phyloP scores from a whole-genome alignment of 163 green algal species.

The Chloromonas sp. region DNA sequence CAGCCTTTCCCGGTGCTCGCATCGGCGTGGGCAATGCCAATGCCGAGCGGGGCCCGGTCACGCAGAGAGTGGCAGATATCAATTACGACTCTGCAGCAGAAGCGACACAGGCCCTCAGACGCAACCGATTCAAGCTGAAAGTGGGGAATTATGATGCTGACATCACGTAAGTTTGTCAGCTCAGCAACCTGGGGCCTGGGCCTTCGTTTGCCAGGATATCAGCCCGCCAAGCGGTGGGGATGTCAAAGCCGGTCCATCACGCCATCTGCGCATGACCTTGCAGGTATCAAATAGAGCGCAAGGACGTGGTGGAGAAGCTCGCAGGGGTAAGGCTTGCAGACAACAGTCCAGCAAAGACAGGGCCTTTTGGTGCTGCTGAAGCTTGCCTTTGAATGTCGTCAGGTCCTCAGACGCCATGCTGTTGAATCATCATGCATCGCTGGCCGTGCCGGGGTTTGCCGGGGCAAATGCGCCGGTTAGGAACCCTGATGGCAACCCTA shows the following conservation, averaged over 20 bases:
- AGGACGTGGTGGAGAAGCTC: slow-evolving; percentile 9
- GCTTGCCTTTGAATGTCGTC: not conserved
- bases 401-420: not conserved
- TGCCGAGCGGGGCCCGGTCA: slow-evolving; percentile 4
- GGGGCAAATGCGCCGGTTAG: not conserved
- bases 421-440: not conserved
- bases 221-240: not conserved
- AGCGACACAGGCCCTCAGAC: slow-evolving; percentile 2
- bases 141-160: slow-evolving; percentile 5
- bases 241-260: not conserved
- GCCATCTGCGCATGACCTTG: not conserved
- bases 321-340: not conserved
- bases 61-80: slow-evolving; percentile 9
- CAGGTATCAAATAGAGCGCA: slow-evolving; percentile 11
- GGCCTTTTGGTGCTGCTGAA: not conserved
- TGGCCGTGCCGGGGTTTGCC: not conserved
- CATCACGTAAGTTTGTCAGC: not conserved
- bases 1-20: slow-evolving; percentile 1
- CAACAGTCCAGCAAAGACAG: too few species aligned
- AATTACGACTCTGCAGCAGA: slow-evolving; percentile 8
- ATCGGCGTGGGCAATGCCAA: slow-evolving; percentile 8
- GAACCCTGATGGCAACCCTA: too few species aligned
- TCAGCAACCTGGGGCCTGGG: not conserved
- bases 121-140: slow-evolving; percentile 11
- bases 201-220: not conserved